Conservation (phyloP, 169 alveolate genomes). For the Fabrea salina region DNA sequence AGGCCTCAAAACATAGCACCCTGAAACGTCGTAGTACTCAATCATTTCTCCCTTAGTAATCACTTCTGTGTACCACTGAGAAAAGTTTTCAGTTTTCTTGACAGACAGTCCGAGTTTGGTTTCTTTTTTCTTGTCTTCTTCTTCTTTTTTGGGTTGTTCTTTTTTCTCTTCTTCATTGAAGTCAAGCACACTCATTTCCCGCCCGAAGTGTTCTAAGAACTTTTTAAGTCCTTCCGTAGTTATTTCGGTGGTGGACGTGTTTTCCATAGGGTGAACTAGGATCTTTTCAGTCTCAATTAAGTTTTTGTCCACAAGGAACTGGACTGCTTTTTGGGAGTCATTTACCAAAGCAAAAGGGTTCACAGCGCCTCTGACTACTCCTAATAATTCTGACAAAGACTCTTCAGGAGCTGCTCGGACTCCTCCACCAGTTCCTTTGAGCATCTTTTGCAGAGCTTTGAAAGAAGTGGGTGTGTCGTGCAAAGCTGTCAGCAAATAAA, state of each 20-base stretch:
- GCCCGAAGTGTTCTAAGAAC: slow-evolving; percentile 41
- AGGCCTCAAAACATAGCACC: slow-evolving; percentile 98
- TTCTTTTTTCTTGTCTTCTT: slow-evolving; percentile 43
- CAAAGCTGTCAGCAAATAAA: slow-evolving; percentile 39
- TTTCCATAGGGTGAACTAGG: slow-evolving; percentile 47
- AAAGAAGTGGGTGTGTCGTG: slow-evolving; percentile 46
- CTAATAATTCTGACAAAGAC: slow-evolving; percentile 10
- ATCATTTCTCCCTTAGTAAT: slow-evolving; percentile 96
- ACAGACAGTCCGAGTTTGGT: slow-evolving; percentile 75
- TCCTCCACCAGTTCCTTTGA: slow-evolving; percentile 36
- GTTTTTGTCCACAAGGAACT: slow-evolving; percentile 39
- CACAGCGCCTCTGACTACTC: slow-evolving; percentile 39
- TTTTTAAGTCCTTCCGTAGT: slow-evolving; percentile 36
- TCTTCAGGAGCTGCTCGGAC: slow-evolving; percentile 50
- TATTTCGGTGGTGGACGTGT: slow-evolving; percentile 53
- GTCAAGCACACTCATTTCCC: slow-evolving; percentile 34
- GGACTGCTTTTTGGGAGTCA: slow-evolving; percentile 33
- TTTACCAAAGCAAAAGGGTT: slow-evolving; percentile 44
- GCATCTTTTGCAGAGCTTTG: slow-evolving; percentile 43
- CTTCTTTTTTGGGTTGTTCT: slow-evolving; percentile 47
- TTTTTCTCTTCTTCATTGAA: slow-evolving; percentile 47
- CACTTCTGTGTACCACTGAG: slow-evolving; percentile 90
- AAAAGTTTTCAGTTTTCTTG: slow-evolving; percentile 74
- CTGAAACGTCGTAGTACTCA: slow-evolving; percentile 98
- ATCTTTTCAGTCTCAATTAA: slow-evolving; percentile 26